Evolutionary conservation across 805 yeast species (phyloP).

Genomic region (Suhomyces pyralidae): DNA sequence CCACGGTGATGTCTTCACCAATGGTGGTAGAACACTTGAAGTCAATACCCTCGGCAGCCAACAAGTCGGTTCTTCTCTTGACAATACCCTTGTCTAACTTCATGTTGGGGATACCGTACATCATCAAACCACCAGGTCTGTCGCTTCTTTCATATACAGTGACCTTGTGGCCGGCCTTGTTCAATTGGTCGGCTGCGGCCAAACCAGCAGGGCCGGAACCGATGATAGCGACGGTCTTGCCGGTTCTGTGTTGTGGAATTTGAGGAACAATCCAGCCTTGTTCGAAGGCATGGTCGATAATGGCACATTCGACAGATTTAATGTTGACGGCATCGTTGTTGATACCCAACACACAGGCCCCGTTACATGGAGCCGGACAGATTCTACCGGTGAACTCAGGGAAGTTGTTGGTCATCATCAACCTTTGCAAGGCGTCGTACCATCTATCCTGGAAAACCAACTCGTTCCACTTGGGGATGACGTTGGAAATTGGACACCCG

Average conservation of each 20-base stretch:
- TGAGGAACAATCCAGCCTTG: slow-evolving; percentile 93
- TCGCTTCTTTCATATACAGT: slow-evolving; percentile 92
- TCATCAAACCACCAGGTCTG: slow-evolving; percentile 93
- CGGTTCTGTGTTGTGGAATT: slow-evolving; percentile 79
- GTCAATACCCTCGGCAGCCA: slow-evolving; percentile 85
- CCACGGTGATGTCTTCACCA: slow-evolving; percentile 78
- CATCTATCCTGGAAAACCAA: slow-evolving; percentile 92
- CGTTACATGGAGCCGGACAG: slow-evolving; percentile 99
- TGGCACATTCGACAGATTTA: slow-evolving; percentile 92
- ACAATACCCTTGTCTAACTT: slow-evolving; percentile 91
- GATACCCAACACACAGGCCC: slow-evolving; percentile 89
- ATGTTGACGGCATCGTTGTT: slow-evolving; percentile 95
- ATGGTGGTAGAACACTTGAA: slow-evolving; percentile 75
- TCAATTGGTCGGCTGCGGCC: slow-evolving; percentile 95
- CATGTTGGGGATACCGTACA: slow-evolving; percentile 99
- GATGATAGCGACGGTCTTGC: slow-evolving; percentile 77
- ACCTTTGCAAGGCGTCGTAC: slow-evolving; percentile 88
- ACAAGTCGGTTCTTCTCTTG: slow-evolving; percentile 85
- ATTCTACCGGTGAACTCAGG: slow-evolving; percentile 98
- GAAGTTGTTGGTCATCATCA: slow-evolving; percentile 95
- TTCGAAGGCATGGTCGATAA: slow-evolving; percentile 93
- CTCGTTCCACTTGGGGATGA: slow-evolving; percentile 98
- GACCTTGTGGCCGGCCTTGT: slow-evolving; percentile 91
- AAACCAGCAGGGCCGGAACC: slow-evolving; percentile 98
- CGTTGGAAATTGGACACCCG: slow-evolving; percentile 96